Evolutionary conservation across 2,329 filamentous ascomycete species (phyloP).

Genomic region (Teratosphaeriaceae sp.): DNA sequence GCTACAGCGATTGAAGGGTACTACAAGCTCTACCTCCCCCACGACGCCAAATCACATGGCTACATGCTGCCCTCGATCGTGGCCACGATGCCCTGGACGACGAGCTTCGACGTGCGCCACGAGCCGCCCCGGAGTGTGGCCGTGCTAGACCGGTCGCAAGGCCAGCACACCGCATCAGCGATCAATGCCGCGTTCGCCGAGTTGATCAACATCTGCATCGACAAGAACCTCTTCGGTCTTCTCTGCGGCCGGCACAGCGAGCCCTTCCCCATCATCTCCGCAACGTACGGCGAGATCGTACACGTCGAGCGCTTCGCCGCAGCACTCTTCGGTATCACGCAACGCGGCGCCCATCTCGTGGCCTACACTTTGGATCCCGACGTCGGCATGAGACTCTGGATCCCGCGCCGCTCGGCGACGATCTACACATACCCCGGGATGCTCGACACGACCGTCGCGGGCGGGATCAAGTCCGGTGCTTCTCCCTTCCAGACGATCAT

Average conservation of each 20-base stretch:
- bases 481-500: slow-evolving; percentile 73
- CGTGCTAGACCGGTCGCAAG: slow-evolving; percentile 51
- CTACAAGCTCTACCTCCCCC: slow-evolving; percentile 60
- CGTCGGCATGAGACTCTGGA: slow-evolving; percentile 69
- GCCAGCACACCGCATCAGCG: slow-evolving; percentile 65
- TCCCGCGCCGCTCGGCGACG: slow-evolving; percentile 64
- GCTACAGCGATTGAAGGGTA: slow-evolving; percentile 43
- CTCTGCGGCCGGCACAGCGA: slow-evolving; percentile 58
- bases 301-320: slow-evolving; percentile 70
- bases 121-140: slow-evolving; percentile 53
- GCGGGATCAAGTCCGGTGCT: slow-evolving; percentile 76
- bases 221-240: slow-evolving; percentile 75
- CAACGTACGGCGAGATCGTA: no score
- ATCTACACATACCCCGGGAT: slow-evolving; percentile 91
- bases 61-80: slow-evolving; percentile 56
- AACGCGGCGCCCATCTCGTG: slow-evolving; percentile 74
- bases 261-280: slow-evolving; percentile 65
- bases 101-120: slow-evolving; percentile 51
- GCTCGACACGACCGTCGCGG: slow-evolving; percentile 90
- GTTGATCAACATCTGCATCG: slow-evolving; percentile 75
- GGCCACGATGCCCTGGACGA: slow-evolving; percentile 48
- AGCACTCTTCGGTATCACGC: slow-evolving; percentile 66
- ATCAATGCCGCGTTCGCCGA: slow-evolving; percentile 59
- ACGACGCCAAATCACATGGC: slow-evolving; percentile 56
- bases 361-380: slow-evolving; percentile 52